Percentiles rank a stretch among this genome's conserved stretches.
Evolutionary conservation across 768 basidiomycete species (phyloP).

Genomic region (Lactarius psammicola): DNA sequence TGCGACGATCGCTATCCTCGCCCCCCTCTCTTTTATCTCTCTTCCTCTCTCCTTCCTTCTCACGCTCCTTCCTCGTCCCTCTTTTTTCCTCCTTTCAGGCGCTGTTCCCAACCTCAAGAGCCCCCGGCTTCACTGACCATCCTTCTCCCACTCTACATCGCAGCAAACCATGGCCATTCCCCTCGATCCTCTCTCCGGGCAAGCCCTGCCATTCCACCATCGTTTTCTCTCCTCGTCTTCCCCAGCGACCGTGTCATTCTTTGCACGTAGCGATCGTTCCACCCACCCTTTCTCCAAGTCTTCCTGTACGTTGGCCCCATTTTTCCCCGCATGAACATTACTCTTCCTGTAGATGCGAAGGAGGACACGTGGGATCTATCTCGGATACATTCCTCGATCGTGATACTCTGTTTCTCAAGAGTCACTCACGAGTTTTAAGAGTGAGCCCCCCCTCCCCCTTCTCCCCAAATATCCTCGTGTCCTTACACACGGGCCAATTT

Average conservation of each 20-base stretch:
- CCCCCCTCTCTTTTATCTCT: not conserved
- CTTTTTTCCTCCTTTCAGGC: not conserved
- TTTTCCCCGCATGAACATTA: not conserved
- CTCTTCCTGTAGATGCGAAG: not conserved
- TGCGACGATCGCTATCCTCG: not conserved
- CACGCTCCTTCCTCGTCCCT: slow-evolving; percentile 1
- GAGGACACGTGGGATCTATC: not conserved
- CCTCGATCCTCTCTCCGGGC: not conserved
- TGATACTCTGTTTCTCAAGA: slow-evolving; percentile 21
- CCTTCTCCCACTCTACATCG: too few relatives aligned
- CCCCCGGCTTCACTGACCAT: not conserved
- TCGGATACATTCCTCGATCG: not conserved
- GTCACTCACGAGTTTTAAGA: slow-evolving; percentile 20
- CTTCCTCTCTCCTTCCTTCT: not conserved
- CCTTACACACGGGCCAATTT: not conserved
- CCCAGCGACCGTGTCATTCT: not conserved
- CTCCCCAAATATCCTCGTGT: not conserved
- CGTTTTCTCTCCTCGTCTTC: not conserved
- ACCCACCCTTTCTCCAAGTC: not conserved
- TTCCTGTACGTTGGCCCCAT: not conserved
- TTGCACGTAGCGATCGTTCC: not conserved
- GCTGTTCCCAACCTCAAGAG: not conserved
- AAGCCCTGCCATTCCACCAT: not conserved
- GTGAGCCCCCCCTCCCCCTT: not conserved
- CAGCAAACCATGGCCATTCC: slow-evolving; percentile 2